phyloP scores from a whole-genome alignment of 2,329 filamentous ascomycete genomes.

The Aureobasidium sp. region DNA sequence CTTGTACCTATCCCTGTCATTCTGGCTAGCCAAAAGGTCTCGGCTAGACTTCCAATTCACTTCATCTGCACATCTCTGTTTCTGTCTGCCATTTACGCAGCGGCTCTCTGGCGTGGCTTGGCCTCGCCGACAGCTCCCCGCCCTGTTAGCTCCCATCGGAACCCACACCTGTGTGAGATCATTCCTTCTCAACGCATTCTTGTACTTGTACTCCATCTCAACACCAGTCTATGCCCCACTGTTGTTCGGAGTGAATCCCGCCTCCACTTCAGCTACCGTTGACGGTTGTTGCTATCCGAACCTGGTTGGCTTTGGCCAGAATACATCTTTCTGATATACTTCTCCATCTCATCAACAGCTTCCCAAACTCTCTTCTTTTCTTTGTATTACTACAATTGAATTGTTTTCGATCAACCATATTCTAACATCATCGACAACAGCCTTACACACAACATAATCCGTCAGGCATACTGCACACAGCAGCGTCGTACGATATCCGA shows the following conservation, averaged over 20 bases:
- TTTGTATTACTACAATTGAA: neutral
- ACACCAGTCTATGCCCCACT: neutral
- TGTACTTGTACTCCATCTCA: slow-evolving; percentile 14
- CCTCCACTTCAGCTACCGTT: neutral
- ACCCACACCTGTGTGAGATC: neutral
- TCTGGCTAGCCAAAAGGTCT: neutral
- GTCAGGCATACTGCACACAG: slow-evolving; percentile 4
- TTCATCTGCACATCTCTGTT: slow-evolving; percentile 7
- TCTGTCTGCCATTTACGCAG: neutral
- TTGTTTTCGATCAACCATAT: neutral
- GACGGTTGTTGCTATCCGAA: neutral
- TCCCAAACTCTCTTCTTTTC: neutral
- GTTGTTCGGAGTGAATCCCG: neutral
- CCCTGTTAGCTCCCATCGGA: slow-evolving; percentile 2
- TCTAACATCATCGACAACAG: slow-evolving; percentile 4
- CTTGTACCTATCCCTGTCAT: slow-evolving; percentile 7
- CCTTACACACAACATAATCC: slow-evolving; percentile 8
- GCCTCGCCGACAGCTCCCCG: slow-evolving; percentile 14
- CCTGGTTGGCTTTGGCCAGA: neutral
- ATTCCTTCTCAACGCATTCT: slow-evolving; percentile 8
- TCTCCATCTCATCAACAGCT: neutral
- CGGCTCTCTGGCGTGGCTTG: slow-evolving; percentile 10
- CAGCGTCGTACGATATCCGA: slow-evolving; percentile 3
- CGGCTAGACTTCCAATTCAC: slow-evolving; percentile 3
- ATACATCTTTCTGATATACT: neutral